Percentiles rank a stretch among this genome's conserved stretches.
Evolutionary conservation across 2,329 filamentous ascomycete genomes (phyloP).

Genomic region (Fusarium piperis): DNA sequence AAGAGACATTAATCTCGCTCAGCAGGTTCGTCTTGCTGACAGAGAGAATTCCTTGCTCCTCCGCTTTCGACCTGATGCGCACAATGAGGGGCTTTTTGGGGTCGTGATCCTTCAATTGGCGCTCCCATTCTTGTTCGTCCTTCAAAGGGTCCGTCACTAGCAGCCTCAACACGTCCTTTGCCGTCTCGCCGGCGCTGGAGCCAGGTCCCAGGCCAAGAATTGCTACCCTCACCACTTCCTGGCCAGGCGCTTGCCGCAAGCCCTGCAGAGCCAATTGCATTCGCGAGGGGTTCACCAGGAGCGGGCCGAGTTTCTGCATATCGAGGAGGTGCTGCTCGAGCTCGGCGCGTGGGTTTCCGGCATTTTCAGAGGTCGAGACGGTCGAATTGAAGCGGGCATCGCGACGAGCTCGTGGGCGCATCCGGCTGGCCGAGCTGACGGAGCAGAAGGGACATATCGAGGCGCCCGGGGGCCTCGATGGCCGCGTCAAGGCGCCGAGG

Average conservation of each 20-base stretch:
- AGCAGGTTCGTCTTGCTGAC: conserved; percentile 53
- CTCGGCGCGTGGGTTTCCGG: conserved; percentile 57
- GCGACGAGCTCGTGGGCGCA: conserved; percentile 36
- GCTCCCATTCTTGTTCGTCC: conserved; percentile 73
- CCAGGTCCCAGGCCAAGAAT: conserved; percentile 60
- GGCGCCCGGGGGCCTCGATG: conserved; percentile 12
- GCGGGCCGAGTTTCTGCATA: conserved; percentile 69
- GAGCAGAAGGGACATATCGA: conserved; percentile 48
- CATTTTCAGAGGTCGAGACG: conserved; percentile 37
- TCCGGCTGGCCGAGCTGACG: conserved; percentile 30
- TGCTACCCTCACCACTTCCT: conserved; percentile 68
- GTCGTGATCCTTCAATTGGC: conserved; percentile 63
- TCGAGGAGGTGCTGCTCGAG: conserved; percentile 68
- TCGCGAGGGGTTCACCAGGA: conserved; percentile 73
- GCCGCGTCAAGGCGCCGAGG: conserved; percentile 39
- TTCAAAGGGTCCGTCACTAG: conserved; percentile 76
- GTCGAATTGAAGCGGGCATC: conserved; percentile 45
- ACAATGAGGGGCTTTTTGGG: conserved; percentile 69
- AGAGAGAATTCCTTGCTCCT: conserved; percentile 43
- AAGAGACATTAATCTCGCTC: conserved; percentile 70
- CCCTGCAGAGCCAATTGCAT: conserved; percentile 77
- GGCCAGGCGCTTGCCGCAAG: conserved; percentile 63
- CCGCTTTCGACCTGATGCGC: conserved; percentile 55
- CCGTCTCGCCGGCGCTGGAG: conserved; percentile 55
- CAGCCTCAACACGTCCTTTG: conserved; percentile 73